A percentile compares a stretch with the other conserved stretches of the same genome.
These are phyloP conservation scores for Wickerhamomyces sydowiorum DNA, from an alignment of 805 yeast species.

Conservation along the genomic window DNA sequence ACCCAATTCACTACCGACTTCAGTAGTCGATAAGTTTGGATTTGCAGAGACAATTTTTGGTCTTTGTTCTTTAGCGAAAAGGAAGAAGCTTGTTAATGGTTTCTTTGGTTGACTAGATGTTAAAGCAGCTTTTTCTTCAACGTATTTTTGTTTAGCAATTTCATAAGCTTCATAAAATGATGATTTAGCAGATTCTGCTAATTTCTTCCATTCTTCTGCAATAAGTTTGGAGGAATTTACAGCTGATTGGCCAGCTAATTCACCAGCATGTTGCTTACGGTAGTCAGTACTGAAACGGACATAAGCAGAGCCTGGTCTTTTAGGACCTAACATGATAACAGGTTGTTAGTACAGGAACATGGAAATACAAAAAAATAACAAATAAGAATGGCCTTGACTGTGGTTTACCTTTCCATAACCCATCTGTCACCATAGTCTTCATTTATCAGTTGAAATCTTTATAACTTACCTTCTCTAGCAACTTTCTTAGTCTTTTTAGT, in stretches of 20 bases:
- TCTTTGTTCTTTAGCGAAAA: conserved; percentile 12
- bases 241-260: no score
- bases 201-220: conserved; percentile 11
- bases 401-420: no score
- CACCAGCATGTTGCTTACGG: neutral
- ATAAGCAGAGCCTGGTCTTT: neutral
- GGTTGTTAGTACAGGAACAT: neutral
- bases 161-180: no score
- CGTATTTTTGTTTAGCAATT: conserved; percentile 6
- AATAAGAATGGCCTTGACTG: no score
- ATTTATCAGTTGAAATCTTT: no score
- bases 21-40: conserved; percentile 19
- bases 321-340: neutral
- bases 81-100: conserved; percentile 13
- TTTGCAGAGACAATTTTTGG: conserved; percentile 4
- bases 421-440: no score
- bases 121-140: conserved; percentile 9
- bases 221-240: no score
- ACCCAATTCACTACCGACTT: conserved; percentile 3
- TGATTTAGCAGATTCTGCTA: conserved; percentile 7
- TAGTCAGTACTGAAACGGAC: neutral
- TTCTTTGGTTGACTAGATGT: conserved; percentile 19
- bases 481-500: neutral
- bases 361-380: no score
- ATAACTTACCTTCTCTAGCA: neutral